Percentiles rank a stretch among this genome's conserved stretches.
phyloP scores from a whole-genome alignment of 257 asterid genomes.

The Solanum phureja region DNA sequence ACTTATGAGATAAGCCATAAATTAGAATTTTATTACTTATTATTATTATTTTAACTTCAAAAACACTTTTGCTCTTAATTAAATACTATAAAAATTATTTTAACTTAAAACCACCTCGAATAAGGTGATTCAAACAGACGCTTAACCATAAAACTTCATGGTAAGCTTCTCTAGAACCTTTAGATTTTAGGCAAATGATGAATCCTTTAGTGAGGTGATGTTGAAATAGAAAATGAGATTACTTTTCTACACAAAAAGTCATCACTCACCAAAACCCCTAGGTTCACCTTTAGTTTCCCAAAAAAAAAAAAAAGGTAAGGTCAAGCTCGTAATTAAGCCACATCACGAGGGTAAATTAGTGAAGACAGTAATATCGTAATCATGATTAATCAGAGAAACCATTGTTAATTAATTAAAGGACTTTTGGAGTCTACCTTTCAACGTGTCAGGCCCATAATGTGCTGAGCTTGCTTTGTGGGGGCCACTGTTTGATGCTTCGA shows the following conservation, averaged over 20 bases:
- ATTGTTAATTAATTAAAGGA: not conserved
- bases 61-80: too few species aligned
- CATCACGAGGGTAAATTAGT: conserved; percentile 7
- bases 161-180: too few species aligned
- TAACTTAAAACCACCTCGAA: too few species aligned
- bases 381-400: not conserved
- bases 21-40: too few species aligned
- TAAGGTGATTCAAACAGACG: too few species aligned
- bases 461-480: not conserved
- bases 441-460: conserved; percentile 21
- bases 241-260: conserved; percentile 7
- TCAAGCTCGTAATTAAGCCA: not conserved
- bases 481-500: conserved; percentile 1
- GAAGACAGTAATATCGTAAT: not conserved
- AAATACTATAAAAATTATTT: too few species aligned
- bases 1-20: too few species aligned
- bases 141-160: too few species aligned
- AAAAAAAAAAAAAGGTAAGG: not conserved
- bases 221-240: conserved; percentile 8
- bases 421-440: not conserved
- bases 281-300: not conserved
- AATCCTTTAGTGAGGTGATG: not conserved
- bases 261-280: not conserved
- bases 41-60: too few species aligned
- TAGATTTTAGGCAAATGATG: too few species aligned